Percentiles rank a stretch among this genome's conserved stretches.
Conservation (phyloP, 495 filamentous ascomycete species). For the Aspergillus sclerotiicarbonarius region DNA sequence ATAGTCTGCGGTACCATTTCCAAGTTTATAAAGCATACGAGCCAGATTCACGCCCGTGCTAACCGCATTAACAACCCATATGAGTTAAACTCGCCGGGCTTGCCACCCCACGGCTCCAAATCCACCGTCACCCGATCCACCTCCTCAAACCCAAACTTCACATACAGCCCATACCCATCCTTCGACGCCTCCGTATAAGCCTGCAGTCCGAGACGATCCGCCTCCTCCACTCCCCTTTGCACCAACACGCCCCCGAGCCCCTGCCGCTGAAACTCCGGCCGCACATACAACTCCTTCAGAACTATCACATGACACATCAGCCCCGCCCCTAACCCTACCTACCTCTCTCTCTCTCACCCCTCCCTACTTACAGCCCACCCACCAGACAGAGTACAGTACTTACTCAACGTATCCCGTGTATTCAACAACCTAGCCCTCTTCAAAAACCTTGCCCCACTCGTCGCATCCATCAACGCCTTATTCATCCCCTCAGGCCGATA, state of each 20-base stretch:
- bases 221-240: neutral
- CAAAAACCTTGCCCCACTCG: neutral
- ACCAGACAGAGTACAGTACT: neutral
- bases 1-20: too few relatives aligned
- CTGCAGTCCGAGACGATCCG: neutral
- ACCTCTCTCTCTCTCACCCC: neutral
- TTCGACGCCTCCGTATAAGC: neutral
- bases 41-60: too few relatives aligned
- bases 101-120: slow-evolving; percentile 1
- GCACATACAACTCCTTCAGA: neutral
- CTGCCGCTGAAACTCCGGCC: neutral
- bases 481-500: neutral
- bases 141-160: slow-evolving; percentile 2
- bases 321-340: neutral
- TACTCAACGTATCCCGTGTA: neutral
- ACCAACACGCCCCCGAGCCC: neutral
- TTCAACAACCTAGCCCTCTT: neutral
- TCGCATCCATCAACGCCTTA: neutral
- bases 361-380: too few relatives aligned
- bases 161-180: slow-evolving; percentile 3
- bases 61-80: neutral
- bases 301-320: neutral
- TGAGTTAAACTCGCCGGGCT: neutral
- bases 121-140: slow-evolving; percentile 1
- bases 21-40: too few relatives aligned